Conservation (phyloP, 2,329 filamentous ascomycete genomes). For the Lecanicillium sp. region DNA sequence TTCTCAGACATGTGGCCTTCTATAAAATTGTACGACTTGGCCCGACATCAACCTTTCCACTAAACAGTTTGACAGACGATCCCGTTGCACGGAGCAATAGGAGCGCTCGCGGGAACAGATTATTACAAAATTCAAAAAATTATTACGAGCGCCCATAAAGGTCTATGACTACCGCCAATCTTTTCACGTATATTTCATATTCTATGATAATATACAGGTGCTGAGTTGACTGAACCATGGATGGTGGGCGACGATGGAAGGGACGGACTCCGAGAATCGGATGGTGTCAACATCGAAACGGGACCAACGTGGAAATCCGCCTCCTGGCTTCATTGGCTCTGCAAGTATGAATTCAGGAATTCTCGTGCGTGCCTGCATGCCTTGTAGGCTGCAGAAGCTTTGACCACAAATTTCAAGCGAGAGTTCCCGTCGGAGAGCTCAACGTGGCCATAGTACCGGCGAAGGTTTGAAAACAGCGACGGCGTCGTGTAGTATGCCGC, state of each 20-base stretch:
- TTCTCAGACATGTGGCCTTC: no score
- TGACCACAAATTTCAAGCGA: not conserved
- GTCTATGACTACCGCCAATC: no score
- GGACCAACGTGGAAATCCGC: constrained; percentile 8
- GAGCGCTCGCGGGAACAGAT: no score
- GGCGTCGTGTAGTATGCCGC: constrained; percentile 3
- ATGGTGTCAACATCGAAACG: constrained; percentile 1
- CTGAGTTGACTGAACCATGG: constrained; percentile 5
- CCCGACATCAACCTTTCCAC: no score
- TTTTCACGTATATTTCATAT: not conserved
- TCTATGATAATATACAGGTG: not conserved
- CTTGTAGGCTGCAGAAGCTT: constrained; percentile 5
- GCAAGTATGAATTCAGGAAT: constrained; percentile 8
- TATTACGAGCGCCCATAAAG: no score
- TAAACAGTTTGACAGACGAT: no score
- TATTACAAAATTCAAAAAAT: no score
- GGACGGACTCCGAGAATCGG: not conserved
- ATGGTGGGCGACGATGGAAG: not conserved
- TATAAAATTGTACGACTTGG: no score
- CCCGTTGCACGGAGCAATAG: no score
- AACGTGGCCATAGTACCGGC: not conserved
- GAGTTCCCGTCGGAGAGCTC: not conserved
- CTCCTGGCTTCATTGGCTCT: not conserved
- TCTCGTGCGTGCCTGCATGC: constrained; percentile 8
- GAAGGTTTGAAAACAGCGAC: not conserved